Percentiles rank a stretch among this genome's conserved stretches.
phyloP scores from a whole-genome alignment of 495 filamentous ascomycete species.

The Monascus purpureus region DNA sequence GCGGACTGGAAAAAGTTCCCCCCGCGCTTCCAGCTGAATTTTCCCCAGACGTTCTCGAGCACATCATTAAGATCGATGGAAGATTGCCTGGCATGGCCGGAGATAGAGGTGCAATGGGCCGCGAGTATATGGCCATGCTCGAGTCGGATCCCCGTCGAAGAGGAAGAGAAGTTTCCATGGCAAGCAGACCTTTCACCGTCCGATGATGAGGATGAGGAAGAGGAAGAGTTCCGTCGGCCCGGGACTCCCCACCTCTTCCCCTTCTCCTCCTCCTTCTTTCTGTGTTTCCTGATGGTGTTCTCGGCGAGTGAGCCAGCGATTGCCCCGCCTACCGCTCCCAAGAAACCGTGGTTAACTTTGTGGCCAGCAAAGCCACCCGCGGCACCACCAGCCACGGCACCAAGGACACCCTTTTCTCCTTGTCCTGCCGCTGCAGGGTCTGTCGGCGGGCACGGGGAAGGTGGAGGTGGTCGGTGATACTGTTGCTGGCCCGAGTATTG shows the following conservation, averaged over 20 bases:
- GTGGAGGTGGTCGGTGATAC: too few species aligned
- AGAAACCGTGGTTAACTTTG: conserved; percentile 17
- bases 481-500: too few species aligned
- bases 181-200: not conserved
- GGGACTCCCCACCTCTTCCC: conserved; percentile 2
- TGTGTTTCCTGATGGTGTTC: conserved; percentile 20
- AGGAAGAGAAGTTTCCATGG: conserved; percentile 10
- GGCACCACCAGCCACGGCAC: conserved; percentile 20
- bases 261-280: conserved; percentile 5
- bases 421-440: too few species aligned
- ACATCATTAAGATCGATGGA: conserved; percentile 7
- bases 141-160: conserved; percentile 4
- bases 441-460: too few species aligned
- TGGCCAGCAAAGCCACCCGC: conserved; percentile 21
- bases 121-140: conserved; percentile 5
- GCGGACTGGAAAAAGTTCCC: conserved; percentile 27
- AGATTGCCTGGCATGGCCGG: conserved; percentile 3
- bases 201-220: conserved; percentile 2
- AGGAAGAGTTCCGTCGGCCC: conserved; percentile 1
- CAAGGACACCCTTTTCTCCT: conserved; percentile 16
- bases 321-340: conserved; percentile 24
- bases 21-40: conserved; percentile 7
- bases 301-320: conserved; percentile 20
- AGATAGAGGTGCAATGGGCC: conserved; percentile 4
- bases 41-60: conserved; percentile 7